A percentile compares a stretch with the other conserved stretches of the same genome.
Evolutionary conservation across 2,329 filamentous ascomycete genomes (phyloP).

Genomic region (Neophaeococcomyces aloes): DNA sequence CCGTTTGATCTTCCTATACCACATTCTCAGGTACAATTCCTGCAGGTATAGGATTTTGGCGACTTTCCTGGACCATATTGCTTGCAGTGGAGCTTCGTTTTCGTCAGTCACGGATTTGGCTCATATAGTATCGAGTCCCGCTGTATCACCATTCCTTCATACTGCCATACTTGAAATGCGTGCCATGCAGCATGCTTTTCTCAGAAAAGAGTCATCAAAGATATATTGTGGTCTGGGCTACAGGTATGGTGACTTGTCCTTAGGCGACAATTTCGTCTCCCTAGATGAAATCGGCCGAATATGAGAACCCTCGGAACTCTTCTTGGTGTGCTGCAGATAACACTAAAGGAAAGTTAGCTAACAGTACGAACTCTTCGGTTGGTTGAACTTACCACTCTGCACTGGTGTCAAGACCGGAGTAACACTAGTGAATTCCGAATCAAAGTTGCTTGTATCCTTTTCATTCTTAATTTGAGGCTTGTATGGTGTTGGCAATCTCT

Average conservation of each 20-base stretch:
- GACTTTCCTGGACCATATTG: too few species aligned
- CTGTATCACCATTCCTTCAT: too few species aligned
- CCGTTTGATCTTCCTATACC: too few species aligned
- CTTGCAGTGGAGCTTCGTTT: too few species aligned
- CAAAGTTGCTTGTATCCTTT: conserved; percentile 99
- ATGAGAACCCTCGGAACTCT: conserved; percentile 97
- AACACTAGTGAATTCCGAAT: conserved; percentile 95
- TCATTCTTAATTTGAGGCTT: conserved; percentile 78
- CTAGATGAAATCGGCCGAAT: conserved; percentile 79
- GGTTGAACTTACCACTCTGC: conserved; percentile 69
- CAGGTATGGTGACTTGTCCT: background rate
- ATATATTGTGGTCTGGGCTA: background rate
- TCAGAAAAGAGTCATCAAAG: too few species aligned
- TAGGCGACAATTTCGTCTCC: background rate
- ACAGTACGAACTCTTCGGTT: conserved; percentile 18
- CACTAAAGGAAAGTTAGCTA: conserved; percentile 44
- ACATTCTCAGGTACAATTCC: too few species aligned
- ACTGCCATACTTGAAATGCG: too few species aligned
- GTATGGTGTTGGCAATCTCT: conserved; percentile 81
- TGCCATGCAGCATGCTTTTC: too few species aligned
- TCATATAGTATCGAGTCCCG: too few species aligned
- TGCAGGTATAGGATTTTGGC: too few species aligned
- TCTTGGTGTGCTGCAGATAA: conserved; percentile 98
- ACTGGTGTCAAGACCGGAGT: conserved; percentile 95
- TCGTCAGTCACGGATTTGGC: too few species aligned